Conservation (phyloP, 2,329 filamentous ascomycete genomes). For the Epichloe sylvatica region DNA sequence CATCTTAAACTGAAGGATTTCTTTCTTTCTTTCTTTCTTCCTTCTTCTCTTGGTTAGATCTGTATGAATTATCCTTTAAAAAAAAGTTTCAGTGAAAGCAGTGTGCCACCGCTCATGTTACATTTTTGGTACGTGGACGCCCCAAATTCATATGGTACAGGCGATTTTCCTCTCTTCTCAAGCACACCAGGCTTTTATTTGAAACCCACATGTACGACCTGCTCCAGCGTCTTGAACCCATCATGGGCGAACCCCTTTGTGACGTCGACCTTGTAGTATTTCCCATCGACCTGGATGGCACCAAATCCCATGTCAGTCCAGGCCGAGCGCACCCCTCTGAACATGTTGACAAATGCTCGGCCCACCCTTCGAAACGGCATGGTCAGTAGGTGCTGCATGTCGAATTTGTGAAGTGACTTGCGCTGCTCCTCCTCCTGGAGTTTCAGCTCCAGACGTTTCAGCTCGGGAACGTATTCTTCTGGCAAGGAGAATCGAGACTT, state of each 20-base stretch:
- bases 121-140: neutral
- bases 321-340: constrained; percentile 32
- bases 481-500: constrained; percentile 26
- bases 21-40: no score
- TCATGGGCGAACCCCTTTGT: constrained; percentile 44
- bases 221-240: constrained; percentile 43
- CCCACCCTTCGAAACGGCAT: constrained; percentile 40
- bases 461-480: constrained; percentile 23
- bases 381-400: constrained; percentile 42
- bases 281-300: constrained; percentile 32
- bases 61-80: no score
- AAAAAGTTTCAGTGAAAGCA: no score
- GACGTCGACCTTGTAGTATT: constrained; percentile 44
- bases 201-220: constrained; percentile 24
- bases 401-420: constrained; percentile 32
- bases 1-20: no score
- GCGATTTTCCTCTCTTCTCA: neutral
- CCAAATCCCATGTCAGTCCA: constrained; percentile 44
- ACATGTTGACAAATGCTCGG: constrained; percentile 27
- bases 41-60: no score
- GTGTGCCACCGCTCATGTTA: neutral
- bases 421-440: constrained; percentile 24
- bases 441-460: constrained; percentile 17
- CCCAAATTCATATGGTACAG: neutral
- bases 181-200: neutral